Percentiles rank a stretch among this genome's conserved stretches.
Evolutionary conservation across 2,329 filamentous ascomycete genomes (phyloP).

Genomic region (Ophiobolus disseminans): DNA sequence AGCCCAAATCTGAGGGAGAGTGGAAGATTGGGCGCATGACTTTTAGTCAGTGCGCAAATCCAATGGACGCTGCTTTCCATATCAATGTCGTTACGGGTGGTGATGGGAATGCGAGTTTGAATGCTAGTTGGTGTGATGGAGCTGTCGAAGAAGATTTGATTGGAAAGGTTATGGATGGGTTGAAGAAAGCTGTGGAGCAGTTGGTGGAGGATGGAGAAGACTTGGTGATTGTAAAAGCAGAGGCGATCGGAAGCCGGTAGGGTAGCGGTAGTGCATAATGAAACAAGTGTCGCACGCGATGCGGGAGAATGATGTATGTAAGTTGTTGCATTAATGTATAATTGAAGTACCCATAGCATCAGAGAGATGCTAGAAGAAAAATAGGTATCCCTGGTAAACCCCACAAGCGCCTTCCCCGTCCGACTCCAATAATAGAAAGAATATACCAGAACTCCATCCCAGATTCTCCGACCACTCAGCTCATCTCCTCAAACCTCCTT

Average conservation of each 20-base stretch:
- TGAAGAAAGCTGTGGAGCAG: conserved; percentile 13
- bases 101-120: conserved; percentile 52
- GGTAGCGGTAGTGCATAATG: neutral
- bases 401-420: neutral
- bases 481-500: neutral
- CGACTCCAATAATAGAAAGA: neutral
- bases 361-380: neutral
- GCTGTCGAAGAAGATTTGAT: conserved; percentile 39
- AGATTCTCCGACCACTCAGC: neutral
- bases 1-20: conserved; percentile 2
- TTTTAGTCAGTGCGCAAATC: conserved; percentile 55
- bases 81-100: conserved; percentile 53
- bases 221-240: too few relatives aligned
- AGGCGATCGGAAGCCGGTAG: neutral
- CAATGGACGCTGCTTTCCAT: conserved; percentile 48
- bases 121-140: conserved; percentile 52
- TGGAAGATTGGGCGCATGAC: conserved; percentile 50
- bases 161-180: conserved; percentile 23
- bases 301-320: too few relatives aligned
- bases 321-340: too few relatives aligned
- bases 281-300: too few relatives aligned
- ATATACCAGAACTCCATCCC: neutral
- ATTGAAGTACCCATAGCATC: too few relatives aligned
- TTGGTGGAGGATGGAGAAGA: conserved; percentile 1
- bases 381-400: neutral